phyloP scores from a whole-genome alignment of 495 filamentous ascomycete species.

The Tuber microsphaerosporum region DNA sequence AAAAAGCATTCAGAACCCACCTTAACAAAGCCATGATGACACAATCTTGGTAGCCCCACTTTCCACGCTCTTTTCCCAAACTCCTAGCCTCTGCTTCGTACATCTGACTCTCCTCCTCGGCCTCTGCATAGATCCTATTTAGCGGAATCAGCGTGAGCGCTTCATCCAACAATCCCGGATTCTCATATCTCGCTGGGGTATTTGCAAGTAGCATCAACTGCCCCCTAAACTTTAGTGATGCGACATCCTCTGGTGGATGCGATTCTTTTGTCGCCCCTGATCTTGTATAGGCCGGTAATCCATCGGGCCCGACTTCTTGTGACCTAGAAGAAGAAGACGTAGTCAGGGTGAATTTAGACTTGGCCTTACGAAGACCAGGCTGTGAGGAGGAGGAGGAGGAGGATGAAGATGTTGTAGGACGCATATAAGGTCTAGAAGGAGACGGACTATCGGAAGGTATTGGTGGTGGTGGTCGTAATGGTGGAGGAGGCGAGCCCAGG shows the following conservation, averaged over 20 bases:
- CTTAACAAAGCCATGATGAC: constrained; percentile 82
- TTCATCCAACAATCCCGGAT: constrained; percentile 91
- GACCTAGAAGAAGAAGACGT: constrained; percentile 19
- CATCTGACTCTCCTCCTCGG: constrained; percentile 85
- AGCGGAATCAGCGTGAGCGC: constrained; percentile 77
- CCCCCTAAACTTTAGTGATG: constrained; percentile 75
- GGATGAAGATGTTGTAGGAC: background rate
- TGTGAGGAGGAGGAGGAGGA: constrained; percentile 18
- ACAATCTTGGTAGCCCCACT: constrained; percentile 99
- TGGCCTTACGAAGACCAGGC: constrained; percentile 27
- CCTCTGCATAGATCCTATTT: constrained; percentile 87
- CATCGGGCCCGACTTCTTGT: constrained; percentile 39
- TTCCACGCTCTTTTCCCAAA: constrained; percentile 68
- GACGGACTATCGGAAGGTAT: constrained; percentile 15
- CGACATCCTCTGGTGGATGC: constrained; percentile 62
- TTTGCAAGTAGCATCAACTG: constrained; percentile 61
- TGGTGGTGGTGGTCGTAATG: constrained; percentile 21
- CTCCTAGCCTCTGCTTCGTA: constrained; percentile 78
- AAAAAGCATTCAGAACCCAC: constrained; percentile 46
- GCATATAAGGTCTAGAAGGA: constrained; percentile 9
- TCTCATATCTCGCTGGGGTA: constrained; percentile 89
- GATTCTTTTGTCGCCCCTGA: constrained; percentile 75
- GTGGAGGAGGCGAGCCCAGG: constrained; percentile 21
- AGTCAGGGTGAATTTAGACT: constrained; percentile 35
- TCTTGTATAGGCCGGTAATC: constrained; percentile 37